Percentiles rank a stretch among this genome's conserved stretches.
Conservation (phyloP, 2,329 filamentous ascomycete species). For the Myriosclerotinia curreyana region DNA sequence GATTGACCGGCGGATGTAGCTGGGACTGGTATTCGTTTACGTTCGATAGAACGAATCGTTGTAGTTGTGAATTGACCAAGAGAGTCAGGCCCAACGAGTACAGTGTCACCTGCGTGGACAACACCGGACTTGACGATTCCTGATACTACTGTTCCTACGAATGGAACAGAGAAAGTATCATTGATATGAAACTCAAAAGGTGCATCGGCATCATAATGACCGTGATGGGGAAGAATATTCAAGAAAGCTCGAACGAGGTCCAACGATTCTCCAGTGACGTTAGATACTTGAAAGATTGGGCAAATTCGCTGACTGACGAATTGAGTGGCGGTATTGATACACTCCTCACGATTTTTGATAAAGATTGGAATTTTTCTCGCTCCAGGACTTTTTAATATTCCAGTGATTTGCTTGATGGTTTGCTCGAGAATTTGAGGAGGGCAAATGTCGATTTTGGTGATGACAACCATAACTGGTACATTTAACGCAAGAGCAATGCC, state of each 20-base stretch:
- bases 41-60: conserved; percentile 85
- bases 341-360: conserved; percentile 86
- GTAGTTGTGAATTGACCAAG: conserved; percentile 87
- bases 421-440: conserved; percentile 92
- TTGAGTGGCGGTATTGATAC: conserved; percentile 91
- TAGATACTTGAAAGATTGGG: conserved; percentile 96
- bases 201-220: conserved; percentile 82
- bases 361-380: conserved; percentile 95
- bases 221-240: conserved; percentile 92
- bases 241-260: conserved; percentile 89
- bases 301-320: conserved; percentile 95
- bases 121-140: conserved; percentile 88
- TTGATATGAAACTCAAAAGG: conserved; percentile 95
- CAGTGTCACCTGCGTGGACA: conserved; percentile 83
- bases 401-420: conserved; percentile 85
- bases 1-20: conserved; percentile 89
- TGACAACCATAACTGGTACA: conserved; percentile 94
- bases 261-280: conserved; percentile 89
- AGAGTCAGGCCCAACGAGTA: conserved; percentile 86
- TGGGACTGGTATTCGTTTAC: conserved; percentile 86
- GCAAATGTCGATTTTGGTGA: conserved; percentile 98
- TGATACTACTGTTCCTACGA: conserved; percentile 92
- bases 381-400: conserved; percentile 90
- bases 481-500: conserved; percentile 93
- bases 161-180: conserved; percentile 96